phyloP scores from a whole-genome alignment of 208 protist genomes.

The Dictyostelium gargantuum region DNA sequence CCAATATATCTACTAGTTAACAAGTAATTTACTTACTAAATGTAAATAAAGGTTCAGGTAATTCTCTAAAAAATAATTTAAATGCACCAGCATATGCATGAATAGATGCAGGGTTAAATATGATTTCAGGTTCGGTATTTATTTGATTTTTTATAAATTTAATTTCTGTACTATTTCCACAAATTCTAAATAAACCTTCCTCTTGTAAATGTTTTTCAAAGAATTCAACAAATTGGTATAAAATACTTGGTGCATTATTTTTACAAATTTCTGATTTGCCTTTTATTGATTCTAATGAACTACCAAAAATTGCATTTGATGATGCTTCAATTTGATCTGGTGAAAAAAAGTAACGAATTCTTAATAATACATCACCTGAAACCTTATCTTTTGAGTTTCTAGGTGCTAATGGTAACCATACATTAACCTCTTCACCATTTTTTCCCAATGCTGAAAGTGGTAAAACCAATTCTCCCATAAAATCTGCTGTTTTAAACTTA shows the following conservation, averaged over 20 bases:
- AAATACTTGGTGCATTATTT: background rate
- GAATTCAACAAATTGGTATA: constrained; percentile 19
- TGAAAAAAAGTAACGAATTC: constrained; percentile 19
- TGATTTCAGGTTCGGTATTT: background rate
- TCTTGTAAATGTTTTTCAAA: constrained; percentile 32
- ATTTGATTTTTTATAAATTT: constrained; percentile 17
- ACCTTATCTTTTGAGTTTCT: constrained; percentile 27
- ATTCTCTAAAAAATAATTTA: constrained; percentile 63
- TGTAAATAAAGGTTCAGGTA: constrained; percentile 52
- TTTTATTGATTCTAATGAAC: background rate
- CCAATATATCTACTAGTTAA: background rate
- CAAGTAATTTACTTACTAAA: constrained; percentile 19
- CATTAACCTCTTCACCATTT: background rate
- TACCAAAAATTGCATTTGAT: background rate
- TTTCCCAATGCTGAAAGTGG: background rate
- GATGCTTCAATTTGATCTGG: background rate
- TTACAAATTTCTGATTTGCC: background rate
- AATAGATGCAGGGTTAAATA: background rate
- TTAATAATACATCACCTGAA: background rate
- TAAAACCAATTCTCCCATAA: background rate
- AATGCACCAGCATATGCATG: constrained; percentile 20
- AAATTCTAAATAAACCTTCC: constrained; percentile 58
- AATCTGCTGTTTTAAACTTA: constrained; percentile 44
- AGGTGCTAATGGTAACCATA: constrained; percentile 8
- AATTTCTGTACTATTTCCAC: constrained; percentile 3